Evolutionary conservation across 345 rosid species (phyloP), one percentile per base, ranked within the genome.

Genomic region (Brassica cretica): DNA sequence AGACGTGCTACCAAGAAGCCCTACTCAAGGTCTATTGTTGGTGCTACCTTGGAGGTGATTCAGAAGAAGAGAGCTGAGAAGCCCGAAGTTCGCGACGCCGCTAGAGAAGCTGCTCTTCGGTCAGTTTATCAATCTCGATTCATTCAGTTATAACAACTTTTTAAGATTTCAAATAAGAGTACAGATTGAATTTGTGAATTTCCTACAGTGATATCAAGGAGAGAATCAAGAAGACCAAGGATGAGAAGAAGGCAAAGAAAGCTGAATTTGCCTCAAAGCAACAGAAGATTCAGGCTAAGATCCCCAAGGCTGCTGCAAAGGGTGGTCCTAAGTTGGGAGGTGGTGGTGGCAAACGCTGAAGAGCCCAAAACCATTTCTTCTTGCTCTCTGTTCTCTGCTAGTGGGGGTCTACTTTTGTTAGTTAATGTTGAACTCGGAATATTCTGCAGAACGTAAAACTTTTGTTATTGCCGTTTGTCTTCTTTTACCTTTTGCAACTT

Each of bases 51-150:
- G 86, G 91, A 89, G 39, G 89, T 91, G 46, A 89, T 89, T 29
- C 96, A 89, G 76, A 91, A 88, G 85, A 91, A 72, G 80, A 89
- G 93, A 81, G 74, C 88, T 58, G 97, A 89, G 88, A 91, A 91
- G 78, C 93, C 97, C 0, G 93, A 91, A 86, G 90, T 91, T 27
- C 88, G 93, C 63, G 93, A 89, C 83, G 96, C 93, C 1, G 93
- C 93, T 9, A 83, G 91, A 69, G 93, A 89, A 75, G 91, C 91
- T 68, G 91, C 91, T 62, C 87, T 89, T 0, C 89, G 90, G 91
- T 88, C n/a, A 3, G 86, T 77, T 8, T 30, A 0, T 59, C 67
- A 0, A 19, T 29, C 15, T n/a, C 2, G 16, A 46, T 49, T 53
- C 5, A 8, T 33, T 4, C 29, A n/a, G 5, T 7, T 19, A 8